Percentiles rank a stretch among this genome's conserved stretches.
phyloP scores from a whole-genome alignment of 2,329 filamentous ascomycete genomes.

The Biscogniauxia mediterranea region DNA sequence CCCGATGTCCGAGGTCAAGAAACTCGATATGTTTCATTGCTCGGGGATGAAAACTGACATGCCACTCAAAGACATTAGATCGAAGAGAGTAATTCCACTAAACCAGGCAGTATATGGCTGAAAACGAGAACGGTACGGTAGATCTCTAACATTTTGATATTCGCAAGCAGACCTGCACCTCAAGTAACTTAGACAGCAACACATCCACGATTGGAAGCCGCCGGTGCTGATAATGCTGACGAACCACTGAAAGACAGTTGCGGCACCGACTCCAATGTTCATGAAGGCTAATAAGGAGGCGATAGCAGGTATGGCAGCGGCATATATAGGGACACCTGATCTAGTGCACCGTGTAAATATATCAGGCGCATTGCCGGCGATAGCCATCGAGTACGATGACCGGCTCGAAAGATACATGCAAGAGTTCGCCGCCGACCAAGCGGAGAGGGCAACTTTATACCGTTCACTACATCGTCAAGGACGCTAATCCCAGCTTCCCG shows the following conservation, averaged over 20 bases:
- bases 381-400: slow-evolving; percentile 47
- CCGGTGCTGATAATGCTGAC: slow-evolving; percentile 51
- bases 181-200: slow-evolving; percentile 53
- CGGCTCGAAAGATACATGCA: slow-evolving; percentile 47
- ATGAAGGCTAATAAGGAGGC: slow-evolving; percentile 62
- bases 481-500: slow-evolving; percentile 41
- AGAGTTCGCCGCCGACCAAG: slow-evolving; percentile 42
- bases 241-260: slow-evolving; percentile 61
- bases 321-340: slow-evolving; percentile 40
- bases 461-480: slow-evolving; percentile 39
- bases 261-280: slow-evolving; percentile 55
- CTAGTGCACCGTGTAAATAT: slow-evolving; percentile 46
- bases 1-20: slow-evolving; percentile 62
- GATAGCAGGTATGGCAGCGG: slow-evolving; percentile 38
- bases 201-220: slow-evolving; percentile 52
- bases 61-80: slow-evolving; percentile 57
- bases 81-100: slow-evolving; percentile 42
- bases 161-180: slow-evolving; percentile 52
- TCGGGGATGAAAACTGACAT: slow-evolving; percentile 62
- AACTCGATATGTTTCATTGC: slow-evolving; percentile 52
- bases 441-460: slow-evolving; percentile 38
- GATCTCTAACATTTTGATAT: slow-evolving; percentile 40
- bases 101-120: slow-evolving; percentile 56
- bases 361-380: slow-evolving; percentile 47
- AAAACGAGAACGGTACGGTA: slow-evolving; percentile 51